Conservation (phyloP, 2,329 filamentous ascomycete genomes). For the Sporothrix globosa region DNA sequence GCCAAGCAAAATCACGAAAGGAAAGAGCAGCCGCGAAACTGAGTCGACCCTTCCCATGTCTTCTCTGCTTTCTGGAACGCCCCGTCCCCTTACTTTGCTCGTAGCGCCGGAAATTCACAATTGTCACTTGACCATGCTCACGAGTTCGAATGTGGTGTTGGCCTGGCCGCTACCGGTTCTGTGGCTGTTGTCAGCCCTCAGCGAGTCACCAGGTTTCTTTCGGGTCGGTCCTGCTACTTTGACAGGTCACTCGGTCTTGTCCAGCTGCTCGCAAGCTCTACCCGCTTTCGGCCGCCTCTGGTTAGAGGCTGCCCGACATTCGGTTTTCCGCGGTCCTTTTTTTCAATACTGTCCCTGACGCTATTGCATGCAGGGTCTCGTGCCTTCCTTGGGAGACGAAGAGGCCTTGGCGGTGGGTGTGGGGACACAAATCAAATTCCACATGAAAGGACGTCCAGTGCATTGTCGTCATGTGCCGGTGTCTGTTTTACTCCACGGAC, state of each 20-base stretch:
- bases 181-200: no score
- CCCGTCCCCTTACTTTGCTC: not conserved
- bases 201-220: no score
- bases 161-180: not conserved
- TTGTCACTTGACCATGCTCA: constrained; percentile 16
- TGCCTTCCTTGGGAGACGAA: not conserved
- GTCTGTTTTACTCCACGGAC: not conserved
- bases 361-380: constrained; percentile 24
- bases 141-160: not conserved
- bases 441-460: constrained; percentile 4
- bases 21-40: not conserved
- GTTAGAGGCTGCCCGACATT: not conserved
- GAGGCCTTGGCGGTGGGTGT: not conserved
- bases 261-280: not conserved
- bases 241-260: not conserved
- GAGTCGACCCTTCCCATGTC: not conserved
- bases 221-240: not conserved
- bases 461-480: not conserved
- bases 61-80: constrained; percentile 10
- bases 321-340: not conserved
- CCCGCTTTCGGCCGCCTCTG: no score
- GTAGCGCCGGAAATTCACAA: not conserved
- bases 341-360: constrained; percentile 2
- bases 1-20: not conserved
- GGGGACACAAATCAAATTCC: not conserved